Conservation (phyloP, 495 filamentous ascomycete genomes). For the Rhizodiscina lignyota region DNA sequence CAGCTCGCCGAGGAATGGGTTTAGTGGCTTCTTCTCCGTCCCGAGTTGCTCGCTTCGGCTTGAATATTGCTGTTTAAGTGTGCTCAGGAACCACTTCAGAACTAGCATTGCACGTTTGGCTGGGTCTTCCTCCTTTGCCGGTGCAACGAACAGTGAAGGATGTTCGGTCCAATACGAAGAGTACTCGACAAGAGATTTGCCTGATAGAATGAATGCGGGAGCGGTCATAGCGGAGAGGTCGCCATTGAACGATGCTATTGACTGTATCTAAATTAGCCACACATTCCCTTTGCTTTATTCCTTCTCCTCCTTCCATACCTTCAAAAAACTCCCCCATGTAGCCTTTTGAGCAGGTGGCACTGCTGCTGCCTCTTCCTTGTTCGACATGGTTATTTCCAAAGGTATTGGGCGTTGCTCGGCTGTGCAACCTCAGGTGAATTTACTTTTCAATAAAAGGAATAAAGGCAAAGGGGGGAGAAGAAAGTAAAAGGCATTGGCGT, state of each 20-base stretch:
- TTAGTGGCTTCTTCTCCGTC: constrained; percentile 92
- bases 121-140: constrained; percentile 63
- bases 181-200: constrained; percentile 84
- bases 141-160: constrained; percentile 71
- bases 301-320: no score
- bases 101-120: constrained; percentile 75
- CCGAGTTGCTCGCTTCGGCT: constrained; percentile 66
- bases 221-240: constrained; percentile 88
- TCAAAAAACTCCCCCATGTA: no score
- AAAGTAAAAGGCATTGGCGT: no score
- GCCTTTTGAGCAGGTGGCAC: no score
- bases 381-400: no score
- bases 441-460: no score
- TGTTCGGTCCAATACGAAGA: constrained; percentile 96
- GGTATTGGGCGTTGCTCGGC: no score
- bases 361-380: no score
- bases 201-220: constrained; percentile 87
- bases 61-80: constrained; percentile 87
- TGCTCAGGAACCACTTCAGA: constrained; percentile 93
- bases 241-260: constrained; percentile 91
- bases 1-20: constrained; percentile 56
- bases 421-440: no score
- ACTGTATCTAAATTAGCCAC: no score
- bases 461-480: no score
- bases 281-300: no score